Percentiles rank a stretch among this genome's conserved stretches.
phyloP scores from a whole-genome alignment of 1,284 basidiomycete genomes.

The Microbotryum silenes-acaulis region DNA sequence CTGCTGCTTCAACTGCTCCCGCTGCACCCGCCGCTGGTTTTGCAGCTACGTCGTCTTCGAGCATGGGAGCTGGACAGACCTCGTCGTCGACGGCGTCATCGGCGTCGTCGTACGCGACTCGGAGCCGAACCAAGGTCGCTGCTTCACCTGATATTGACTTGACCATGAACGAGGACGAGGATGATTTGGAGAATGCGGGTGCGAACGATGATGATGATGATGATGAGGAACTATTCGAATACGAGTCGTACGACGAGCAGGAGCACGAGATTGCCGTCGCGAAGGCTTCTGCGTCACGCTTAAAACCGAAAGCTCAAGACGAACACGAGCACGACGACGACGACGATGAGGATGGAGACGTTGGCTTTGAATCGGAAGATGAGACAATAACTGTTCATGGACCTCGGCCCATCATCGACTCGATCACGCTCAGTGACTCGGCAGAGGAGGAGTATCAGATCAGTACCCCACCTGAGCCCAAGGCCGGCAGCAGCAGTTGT shows the following conservation, averaged over 20 bases:
- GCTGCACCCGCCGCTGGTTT: too few species aligned
- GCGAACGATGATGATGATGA: conserved; percentile 9
- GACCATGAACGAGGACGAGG: neutral
- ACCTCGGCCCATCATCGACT: neutral
- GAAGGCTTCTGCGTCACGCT: neutral
- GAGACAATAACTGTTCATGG: neutral
- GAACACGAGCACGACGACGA: neutral
- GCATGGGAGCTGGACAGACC: too few species aligned
- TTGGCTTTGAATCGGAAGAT: neutral
- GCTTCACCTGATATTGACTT: too few species aligned
- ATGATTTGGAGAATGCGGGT: neutral
- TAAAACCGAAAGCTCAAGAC: neutral
- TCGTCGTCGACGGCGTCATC: too few species aligned
- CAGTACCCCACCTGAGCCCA: conserved; percentile 7
- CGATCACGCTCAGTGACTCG: conserved; percentile 5
- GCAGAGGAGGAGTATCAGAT: conserved; percentile 4
- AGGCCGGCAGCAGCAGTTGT: too few species aligned
- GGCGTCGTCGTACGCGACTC: too few species aligned
- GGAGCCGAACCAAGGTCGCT: too few species aligned
- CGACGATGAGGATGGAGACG: neutral
- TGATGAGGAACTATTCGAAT: conserved; percentile 18
- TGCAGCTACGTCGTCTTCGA: too few species aligned
- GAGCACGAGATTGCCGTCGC: neutral
- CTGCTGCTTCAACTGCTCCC: too few species aligned
- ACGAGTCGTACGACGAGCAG: conserved; percentile 8